Conservation (phyloP, 306 rosid genomes). For the Glycine tomentella region DNA sequence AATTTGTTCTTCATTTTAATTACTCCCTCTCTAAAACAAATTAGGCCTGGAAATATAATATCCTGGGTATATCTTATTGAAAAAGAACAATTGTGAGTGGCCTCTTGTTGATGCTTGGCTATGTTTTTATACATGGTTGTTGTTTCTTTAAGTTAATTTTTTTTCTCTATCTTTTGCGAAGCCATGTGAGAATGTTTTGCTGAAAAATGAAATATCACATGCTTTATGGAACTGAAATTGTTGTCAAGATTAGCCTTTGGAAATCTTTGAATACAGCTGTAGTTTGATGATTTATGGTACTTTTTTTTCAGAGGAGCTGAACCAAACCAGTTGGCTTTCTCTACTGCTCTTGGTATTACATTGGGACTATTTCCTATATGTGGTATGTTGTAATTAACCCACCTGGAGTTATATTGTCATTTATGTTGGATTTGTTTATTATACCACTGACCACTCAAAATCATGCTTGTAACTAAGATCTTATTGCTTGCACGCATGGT, state of each 20-base stretch:
- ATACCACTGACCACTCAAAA: not conserved
- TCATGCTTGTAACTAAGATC: not conserved
- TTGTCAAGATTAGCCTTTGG: slow-evolving; percentile 6
- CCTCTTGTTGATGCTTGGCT: no score
- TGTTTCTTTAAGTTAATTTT: no score
- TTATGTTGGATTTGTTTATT: slow-evolving; percentile 12
- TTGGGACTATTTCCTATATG: slow-evolving; percentile 90
- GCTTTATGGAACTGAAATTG: slow-evolving; percentile 19
- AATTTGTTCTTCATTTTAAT: slow-evolving; percentile 31
- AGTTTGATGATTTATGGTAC: not conserved
- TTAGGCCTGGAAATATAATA: slow-evolving; percentile 1
- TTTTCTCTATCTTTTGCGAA: not conserved
- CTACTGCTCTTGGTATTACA: slow-evolving; percentile 89
- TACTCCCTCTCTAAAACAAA: not conserved
- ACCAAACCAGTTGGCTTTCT: slow-evolving; percentile 84
- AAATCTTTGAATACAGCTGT: slow-evolving; percentile 17
- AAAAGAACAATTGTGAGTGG: not conserved
- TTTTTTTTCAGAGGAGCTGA: slow-evolving; percentile 79
- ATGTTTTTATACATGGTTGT: no score
- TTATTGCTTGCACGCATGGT: not conserved
- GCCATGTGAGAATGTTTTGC: not conserved
- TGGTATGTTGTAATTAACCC: slow-evolving; percentile 55
- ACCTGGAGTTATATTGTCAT: not conserved
- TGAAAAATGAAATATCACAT: slow-evolving; percentile 2
- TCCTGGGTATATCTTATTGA: not conserved